Evolutionary conservation across 176 grass and related monocot species (phyloP), one percentile per base, ranked within the genome.

Genomic region (Rhynchospora tenuis): DNA sequence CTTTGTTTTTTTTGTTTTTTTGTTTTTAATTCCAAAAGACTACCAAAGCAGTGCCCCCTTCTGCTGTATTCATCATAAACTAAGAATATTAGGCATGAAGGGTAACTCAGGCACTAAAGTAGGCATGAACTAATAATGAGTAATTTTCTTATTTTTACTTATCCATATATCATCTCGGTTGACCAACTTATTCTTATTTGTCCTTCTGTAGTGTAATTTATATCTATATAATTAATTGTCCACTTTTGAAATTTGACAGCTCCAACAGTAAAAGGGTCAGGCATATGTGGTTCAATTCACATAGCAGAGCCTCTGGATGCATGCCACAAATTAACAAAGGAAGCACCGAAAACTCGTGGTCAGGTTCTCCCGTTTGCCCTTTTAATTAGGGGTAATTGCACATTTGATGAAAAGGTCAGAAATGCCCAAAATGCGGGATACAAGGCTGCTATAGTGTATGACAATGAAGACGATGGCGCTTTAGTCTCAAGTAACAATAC

Each of bases 381-480:
- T 83, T 89, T 95, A 56, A 86, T 90, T 78, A 91, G 96, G 83
- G 96, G 91, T 6, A 90, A 90, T 5, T 99, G 96, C 80, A 78
- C 91, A 77, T 99, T 99, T 72, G 96, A 99, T 77, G 84, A 85
- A 57, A 99, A 99, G 93, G 89, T 93, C 31, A 90, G 85, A 86
- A 90, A 89, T 83, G 92, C 81, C 17, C 89, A 99, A 84, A 78
- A 91, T 93, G 93, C 93, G 82, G 96, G 96, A 84, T 99, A 90
- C 74, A 90, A 92, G 85, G 96, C 96, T 59, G 93, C 93, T 81
- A 91, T 99, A 28, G 88, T 99, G 17, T 95, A 90, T 59, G 93
- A 99, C 69, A 88, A 93, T 23, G 96, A 99, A 85, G 89, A 95
- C 73, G 86, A 85, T 3, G 88, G 86, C 2, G 42, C 70, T 77